A percentile compares a stretch with the other conserved stretches of the same genome.
Evolutionary conservation across 2,329 filamentous ascomycete genomes (phyloP).

Genomic region (Cryphonectria japonica): DNA sequence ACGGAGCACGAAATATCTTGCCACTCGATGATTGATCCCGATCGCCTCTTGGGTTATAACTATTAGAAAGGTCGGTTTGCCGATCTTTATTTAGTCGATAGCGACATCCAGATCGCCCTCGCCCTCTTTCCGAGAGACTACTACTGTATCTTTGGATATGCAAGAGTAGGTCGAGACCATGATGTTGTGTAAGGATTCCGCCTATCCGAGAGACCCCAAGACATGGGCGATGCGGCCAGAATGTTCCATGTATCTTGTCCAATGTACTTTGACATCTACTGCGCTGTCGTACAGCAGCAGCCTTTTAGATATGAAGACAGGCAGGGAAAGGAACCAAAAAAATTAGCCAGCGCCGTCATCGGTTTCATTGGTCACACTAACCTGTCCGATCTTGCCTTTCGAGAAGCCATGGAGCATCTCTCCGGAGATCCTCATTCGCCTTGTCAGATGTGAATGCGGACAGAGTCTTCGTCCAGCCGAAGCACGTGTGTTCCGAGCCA

Average conservation of each 20-base stretch:
- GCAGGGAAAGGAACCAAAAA: neutral
- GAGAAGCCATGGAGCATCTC: neutral
- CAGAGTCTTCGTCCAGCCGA: neutral
- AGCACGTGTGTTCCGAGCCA: neutral
- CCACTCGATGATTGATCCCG: slow-evolving; percentile 15
- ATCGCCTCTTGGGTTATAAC: neutral
- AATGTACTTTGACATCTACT: neutral
- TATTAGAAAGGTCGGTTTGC: neutral
- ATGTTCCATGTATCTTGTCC: slow-evolving; percentile 4
- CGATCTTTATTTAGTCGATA: neutral
- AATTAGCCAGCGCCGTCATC: neutral
- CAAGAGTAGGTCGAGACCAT: neutral
- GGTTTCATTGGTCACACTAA: neutral
- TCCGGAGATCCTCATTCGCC: neutral
- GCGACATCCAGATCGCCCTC: neutral
- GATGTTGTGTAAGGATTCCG: neutral
- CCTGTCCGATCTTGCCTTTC: neutral
- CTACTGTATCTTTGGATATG: neutral
- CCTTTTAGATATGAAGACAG: slow-evolving; percentile 15
- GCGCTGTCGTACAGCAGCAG: neutral
- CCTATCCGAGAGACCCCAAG: slow-evolving; percentile 18
- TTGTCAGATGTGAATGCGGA: neutral
- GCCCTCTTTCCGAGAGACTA: neutral
- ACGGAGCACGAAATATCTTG: slow-evolving; percentile 22
- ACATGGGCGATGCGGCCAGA: slow-evolving; percentile 3